A percentile compares a stretch with the other conserved stretches of the same genome.
Conservation (phyloP, 208 protist genomes). For the Polymyxa betae region DNA sequence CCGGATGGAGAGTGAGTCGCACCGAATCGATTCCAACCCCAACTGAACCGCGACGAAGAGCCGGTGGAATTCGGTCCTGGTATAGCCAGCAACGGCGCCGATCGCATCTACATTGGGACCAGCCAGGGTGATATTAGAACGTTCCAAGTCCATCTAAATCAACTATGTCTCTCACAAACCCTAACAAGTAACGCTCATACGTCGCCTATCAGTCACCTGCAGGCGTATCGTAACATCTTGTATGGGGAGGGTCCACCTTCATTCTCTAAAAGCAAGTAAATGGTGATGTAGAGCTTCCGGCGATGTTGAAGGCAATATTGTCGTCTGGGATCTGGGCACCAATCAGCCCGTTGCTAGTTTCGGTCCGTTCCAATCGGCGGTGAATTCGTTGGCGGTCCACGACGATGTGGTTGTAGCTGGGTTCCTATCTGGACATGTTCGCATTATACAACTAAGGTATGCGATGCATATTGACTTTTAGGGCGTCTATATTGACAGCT, state of each 20-base stretch:
- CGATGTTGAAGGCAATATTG: neutral
- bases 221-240: too few species aligned
- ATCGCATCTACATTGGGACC: neutral
- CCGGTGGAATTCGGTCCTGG: neutral
- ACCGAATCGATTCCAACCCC: neutral
- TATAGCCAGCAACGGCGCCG: slow-evolving; percentile 42
- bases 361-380: neutral
- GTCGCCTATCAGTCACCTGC: too few species aligned
- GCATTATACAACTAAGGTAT: neutral
- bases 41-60: neutral
- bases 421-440: slow-evolving; percentile 45
- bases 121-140: neutral
- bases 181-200: too few species aligned
- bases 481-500: too few species aligned
- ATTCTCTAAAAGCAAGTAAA: too few species aligned
- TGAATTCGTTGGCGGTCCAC: neutral
- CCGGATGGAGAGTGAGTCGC: neutral
- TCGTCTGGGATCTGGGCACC: slow-evolving; percentile 38
- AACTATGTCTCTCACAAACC: too few species aligned
- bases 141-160: neutral
- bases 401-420: neutral
- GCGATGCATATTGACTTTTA: neutral
- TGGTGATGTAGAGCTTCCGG: neutral
- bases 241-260: too few species aligned
- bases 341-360: neutral